These are phyloP conservation scores for Brassica carinata DNA, from an alignment of 345 rosid species.

Conservation along the genomic window DNA sequence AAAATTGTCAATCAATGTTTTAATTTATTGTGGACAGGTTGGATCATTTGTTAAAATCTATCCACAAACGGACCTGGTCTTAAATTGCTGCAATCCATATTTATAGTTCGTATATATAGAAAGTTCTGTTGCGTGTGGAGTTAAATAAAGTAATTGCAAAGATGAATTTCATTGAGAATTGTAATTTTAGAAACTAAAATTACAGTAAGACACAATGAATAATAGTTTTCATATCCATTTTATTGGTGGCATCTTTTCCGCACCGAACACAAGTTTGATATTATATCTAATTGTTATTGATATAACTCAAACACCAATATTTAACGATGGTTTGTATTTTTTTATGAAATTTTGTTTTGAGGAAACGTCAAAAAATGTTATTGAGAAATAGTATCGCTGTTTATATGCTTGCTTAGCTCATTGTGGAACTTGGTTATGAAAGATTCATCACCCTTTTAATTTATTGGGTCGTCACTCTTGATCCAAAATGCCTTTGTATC, in stretches of 20 bases:
- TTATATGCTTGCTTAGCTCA: background rate
- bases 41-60: slow-evolving; percentile 40
- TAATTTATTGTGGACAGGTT: slow-evolving; percentile 41
- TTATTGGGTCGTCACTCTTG: background rate
- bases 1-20: background rate
- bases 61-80: slow-evolving; percentile 41
- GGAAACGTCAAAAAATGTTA: background rate
- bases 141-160: slow-evolving; percentile 32
- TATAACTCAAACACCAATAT: background rate
- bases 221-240: background rate
- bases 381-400: background rate
- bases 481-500: background rate
- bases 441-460: background rate
- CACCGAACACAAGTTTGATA: background rate
- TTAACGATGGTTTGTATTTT: background rate
- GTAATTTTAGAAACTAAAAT: background rate
- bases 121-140: slow-evolving; percentile 39
- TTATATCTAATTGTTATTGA: background rate
- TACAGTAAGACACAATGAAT: background rate
- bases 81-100: slow-evolving; percentile 38
- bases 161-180: slow-evolving; percentile 8
- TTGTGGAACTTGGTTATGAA: background rate
- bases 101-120: slow-evolving; percentile 40
- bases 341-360: background rate
- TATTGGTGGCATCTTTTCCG: background rate